These are phyloP conservation scores for Torulaspora franciscae DNA, from an alignment of 805 yeast species.

Conservation along the genomic window DNA sequence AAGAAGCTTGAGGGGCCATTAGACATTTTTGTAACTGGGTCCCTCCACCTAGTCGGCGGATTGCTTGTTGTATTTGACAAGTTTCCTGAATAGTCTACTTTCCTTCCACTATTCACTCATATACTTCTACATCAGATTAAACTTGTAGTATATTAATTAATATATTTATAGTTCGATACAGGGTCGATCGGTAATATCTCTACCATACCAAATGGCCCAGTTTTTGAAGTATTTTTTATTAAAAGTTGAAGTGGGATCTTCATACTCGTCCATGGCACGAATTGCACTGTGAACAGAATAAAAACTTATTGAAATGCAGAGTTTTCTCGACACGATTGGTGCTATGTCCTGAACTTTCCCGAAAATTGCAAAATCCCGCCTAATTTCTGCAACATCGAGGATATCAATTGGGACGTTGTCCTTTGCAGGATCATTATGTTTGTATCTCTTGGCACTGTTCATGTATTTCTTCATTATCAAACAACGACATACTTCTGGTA, in stretches of 20 bases:
- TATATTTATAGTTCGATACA: slow-evolving; percentile 32
- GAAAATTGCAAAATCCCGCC: slow-evolving; percentile 47
- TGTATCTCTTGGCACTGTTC: slow-evolving; percentile 5
- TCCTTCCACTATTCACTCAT: too few species aligned
- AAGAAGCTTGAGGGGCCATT: slow-evolving; percentile 34
- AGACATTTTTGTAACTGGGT: slow-evolving; percentile 89
- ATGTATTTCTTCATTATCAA: slow-evolving; percentile 44
- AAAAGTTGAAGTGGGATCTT: slow-evolving; percentile 35
- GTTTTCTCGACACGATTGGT: slow-evolving; percentile 62
- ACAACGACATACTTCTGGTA: slow-evolving; percentile 51
- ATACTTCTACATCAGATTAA: too few species aligned
- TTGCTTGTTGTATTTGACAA: slow-evolving; percentile 75
- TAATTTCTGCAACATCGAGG: slow-evolving; percentile 44
- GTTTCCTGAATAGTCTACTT: neutral
- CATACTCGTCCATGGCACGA: slow-evolving; percentile 47
- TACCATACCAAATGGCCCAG: slow-evolving; percentile 65
- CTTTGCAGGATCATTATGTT: slow-evolving; percentile 8
- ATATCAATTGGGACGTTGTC: slow-evolving; percentile 40
- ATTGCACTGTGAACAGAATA: slow-evolving; percentile 57
- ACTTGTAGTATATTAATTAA: neutral
- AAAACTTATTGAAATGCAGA: slow-evolving; percentile 58
- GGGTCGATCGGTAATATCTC: slow-evolving; percentile 59
- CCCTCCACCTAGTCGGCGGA: slow-evolving; percentile 92
- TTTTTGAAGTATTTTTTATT: slow-evolving; percentile 43
- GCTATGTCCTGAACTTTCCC: slow-evolving; percentile 59